These are phyloP conservation scores for Collybia sp. DNA, from an alignment of 768 basidiomycete species.

Conservation along the genomic window DNA sequence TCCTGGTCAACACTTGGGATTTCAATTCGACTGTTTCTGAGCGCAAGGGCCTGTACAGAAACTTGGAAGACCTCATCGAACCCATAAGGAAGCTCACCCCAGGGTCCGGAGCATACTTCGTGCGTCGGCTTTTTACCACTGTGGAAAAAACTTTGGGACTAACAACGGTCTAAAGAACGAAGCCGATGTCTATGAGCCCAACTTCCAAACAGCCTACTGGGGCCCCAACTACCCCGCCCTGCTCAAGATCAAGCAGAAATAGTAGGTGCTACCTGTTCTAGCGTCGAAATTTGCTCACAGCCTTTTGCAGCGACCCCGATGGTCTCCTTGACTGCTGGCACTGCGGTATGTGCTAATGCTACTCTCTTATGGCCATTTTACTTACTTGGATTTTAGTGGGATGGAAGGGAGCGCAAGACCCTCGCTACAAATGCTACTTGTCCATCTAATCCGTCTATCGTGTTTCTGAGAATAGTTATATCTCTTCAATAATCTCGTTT, in stretches of 20 bases:
- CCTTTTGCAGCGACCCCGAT: background rate
- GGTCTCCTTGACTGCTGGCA: background rate
- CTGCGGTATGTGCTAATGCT: background rate
- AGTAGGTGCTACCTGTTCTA: background rate
- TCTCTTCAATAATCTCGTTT: no score
- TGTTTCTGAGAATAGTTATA: no score
- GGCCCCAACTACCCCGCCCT: background rate
- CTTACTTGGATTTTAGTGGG: no score
- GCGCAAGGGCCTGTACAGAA: no score
- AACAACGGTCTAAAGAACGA: background rate
- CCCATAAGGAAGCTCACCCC: background rate
- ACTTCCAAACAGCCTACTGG: background rate
- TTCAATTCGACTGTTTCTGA: no score
- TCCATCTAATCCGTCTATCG: no score
- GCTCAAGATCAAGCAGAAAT: background rate
- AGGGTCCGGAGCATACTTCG: slow-evolving; percentile 28
- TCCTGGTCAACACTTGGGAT: no score
- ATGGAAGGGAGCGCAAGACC: no score
- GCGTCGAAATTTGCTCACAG: background rate
- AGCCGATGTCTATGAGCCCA: background rate
- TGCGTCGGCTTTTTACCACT: slow-evolving; percentile 15
- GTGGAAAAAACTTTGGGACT: background rate
- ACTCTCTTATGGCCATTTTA: no score
- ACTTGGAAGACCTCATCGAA: no score
- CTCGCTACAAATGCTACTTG: no score